phyloP scores from a whole-genome alignment of 352 stramenopile species.

The Phytophthora pistaciae region DNA sequence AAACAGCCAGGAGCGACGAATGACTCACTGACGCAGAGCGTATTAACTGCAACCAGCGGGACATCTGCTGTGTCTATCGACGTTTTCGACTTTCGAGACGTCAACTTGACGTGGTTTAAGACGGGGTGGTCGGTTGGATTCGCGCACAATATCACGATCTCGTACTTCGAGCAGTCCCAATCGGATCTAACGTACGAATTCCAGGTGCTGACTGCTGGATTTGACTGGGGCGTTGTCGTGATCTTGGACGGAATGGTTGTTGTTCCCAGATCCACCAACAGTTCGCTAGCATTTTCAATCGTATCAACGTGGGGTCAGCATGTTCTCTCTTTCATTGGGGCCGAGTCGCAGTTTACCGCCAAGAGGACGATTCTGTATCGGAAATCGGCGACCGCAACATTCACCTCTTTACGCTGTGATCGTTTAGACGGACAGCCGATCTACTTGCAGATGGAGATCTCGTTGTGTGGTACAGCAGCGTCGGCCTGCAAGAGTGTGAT shows the following conservation, averaged over 20 bases:
- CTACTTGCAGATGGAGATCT: constrained; percentile 42
- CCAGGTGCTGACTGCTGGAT: constrained; percentile 55
- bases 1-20: constrained; percentile 27
- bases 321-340: constrained; percentile 48
- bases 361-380: constrained; percentile 58
- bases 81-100: constrained; percentile 58
- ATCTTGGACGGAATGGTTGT: constrained; percentile 45
- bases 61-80: constrained; percentile 25
- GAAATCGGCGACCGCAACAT: constrained; percentile 26
- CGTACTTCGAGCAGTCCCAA: constrained; percentile 54
- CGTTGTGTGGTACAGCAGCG: constrained; percentile 31
- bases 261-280: constrained; percentile 31
- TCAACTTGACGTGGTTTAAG: constrained; percentile 41
- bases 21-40: constrained; percentile 17
- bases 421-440: constrained; percentile 52
- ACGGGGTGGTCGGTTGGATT: constrained; percentile 38
- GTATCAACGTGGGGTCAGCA: constrained; percentile 45
- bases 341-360: constrained; percentile 50
- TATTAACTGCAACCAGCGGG: constrained; percentile 9
- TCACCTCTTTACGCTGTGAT: constrained; percentile 58
- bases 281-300: constrained; percentile 51
- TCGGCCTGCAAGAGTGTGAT: constrained; percentile 21
- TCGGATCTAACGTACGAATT: constrained; percentile 51
- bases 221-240: constrained; percentile 52
- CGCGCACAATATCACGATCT: constrained; percentile 64